phyloP scores from a whole-genome alignment of 306 rosid species.

The Medicago ruthenica region DNA sequence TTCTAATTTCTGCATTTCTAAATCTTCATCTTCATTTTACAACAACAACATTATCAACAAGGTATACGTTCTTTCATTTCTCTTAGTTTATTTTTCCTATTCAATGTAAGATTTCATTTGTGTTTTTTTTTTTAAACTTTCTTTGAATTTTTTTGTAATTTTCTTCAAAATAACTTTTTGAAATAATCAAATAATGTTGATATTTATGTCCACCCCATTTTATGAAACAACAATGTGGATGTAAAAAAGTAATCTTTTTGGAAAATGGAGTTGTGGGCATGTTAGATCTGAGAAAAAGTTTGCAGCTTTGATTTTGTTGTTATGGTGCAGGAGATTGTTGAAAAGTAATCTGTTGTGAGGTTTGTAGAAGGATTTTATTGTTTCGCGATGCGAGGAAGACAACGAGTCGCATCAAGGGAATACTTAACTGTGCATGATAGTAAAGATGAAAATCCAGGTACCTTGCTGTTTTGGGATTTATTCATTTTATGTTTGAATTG shows the following conservation, averaged over 20 bases:
- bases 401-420: slow-evolving; percentile 66
- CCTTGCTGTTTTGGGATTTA: slow-evolving; percentile 31
- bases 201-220: slow-evolving; percentile 2
- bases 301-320: slow-evolving; percentile 13
- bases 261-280: slow-evolving; percentile 33
- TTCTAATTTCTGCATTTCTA: slow-evolving; percentile 40
- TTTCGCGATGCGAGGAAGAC: slow-evolving; percentile 75
- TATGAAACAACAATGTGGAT: slow-evolving; percentile 40
- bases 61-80: slow-evolving; percentile 38
- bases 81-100: not conserved
- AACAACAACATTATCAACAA: not conserved
- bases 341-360: slow-evolving; percentile 19
- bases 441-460: slow-evolving; percentile 63
- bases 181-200: slow-evolving; percentile 21
- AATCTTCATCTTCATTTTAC: slow-evolving; percentile 13
- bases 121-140: not conserved
- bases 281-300: slow-evolving; percentile 45
- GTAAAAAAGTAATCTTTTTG: not conserved
- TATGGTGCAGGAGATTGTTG: slow-evolving; percentile 43
- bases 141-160: slow-evolving; percentile 17
- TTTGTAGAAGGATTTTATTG: slow-evolving; percentile 46
- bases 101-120: not conserved
- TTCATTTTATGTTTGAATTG: slow-evolving; percentile 25
- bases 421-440: slow-evolving; percentile 41
- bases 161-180: slow-evolving; percentile 19